These are phyloP conservation scores for Aristolochia contorta DNA, from an alignment of 164 flowering plant genomes.

Conservation along the genomic window DNA sequence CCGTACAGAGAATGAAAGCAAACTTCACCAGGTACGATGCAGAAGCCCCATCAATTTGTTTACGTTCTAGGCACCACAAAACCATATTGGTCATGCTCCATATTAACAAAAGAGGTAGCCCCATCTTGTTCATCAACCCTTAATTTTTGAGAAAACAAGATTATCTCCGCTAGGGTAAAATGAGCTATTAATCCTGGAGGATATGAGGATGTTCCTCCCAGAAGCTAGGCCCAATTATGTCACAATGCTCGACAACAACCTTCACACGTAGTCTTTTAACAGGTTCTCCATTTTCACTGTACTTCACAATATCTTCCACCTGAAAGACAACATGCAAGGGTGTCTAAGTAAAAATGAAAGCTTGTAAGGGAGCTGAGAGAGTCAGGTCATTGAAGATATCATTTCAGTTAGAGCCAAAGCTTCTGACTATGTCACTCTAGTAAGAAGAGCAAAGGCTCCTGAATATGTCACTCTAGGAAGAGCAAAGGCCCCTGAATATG, in stretches of 20 bases:
- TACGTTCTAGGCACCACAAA: too few species aligned
- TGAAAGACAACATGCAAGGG: background rate
- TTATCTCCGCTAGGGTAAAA: background rate
- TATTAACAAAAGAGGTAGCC: too few species aligned
- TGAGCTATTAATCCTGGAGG: constrained; percentile 18
- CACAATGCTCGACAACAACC: constrained; percentile 36
- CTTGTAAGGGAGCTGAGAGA: background rate
- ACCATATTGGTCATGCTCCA: too few species aligned
- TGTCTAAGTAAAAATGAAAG: too few species aligned
- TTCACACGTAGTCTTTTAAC: constrained; percentile 17
- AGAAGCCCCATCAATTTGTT: too few species aligned
- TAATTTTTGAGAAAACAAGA: too few species aligned
- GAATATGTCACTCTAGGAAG: too few species aligned
- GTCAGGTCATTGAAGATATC: background rate
- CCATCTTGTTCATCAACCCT: too few species aligned
- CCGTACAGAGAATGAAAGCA: too few species aligned
- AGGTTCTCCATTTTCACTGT: constrained; percentile 14
- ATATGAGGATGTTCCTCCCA: constrained; percentile 52
- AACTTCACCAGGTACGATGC: too few species aligned
- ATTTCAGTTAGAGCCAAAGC: background rate
- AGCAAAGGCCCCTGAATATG: too few species aligned
- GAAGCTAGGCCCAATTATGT: constrained; percentile 45
- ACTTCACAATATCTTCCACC: constrained; percentile 23
- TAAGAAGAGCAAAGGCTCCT: background rate
- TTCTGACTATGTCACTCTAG: background rate